Base-by-base conservation (phyloP, 345 rosid genomes). In the Erysimum cheiranthoides region DNA sequence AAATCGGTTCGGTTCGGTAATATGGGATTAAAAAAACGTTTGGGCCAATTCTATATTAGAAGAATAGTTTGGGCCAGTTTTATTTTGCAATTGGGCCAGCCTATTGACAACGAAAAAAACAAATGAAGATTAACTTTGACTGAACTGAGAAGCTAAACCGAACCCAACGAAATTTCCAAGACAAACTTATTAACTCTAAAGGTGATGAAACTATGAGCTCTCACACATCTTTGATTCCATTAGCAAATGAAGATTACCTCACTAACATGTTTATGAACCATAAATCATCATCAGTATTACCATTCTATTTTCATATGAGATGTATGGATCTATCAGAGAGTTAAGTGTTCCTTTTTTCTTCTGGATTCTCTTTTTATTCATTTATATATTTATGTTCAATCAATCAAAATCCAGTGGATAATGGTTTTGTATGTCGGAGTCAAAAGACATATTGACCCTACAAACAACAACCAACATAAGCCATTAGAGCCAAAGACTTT, bases 401-500 rank as follows among this genome's bases (percentile, higher is more conserved):
- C 71, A 70, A 70, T 70, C 42, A 70, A 54, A 27, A 25, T 53
- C 50, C 5, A 61, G 75, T 76, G 70, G 75, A 70, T 43, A 65
- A 18, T 73, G 64, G 65, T 3, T 10, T 62, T 14, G 1, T 66
- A 36, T 12, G 10, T 25, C 10, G 43, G 28, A 43, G 50, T 61
- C 35, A 76, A 62, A 17, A 54, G 49, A 76, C 75, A 69, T 57
- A 62, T 13, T 57, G 66, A 63, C 80, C 75, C 80, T 45, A 70
- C 71, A 63, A 63, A 70, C 71, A 63, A 63, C 70, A 61, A 45
- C 52, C 66, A 76, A 63, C 75, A 63, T 45, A 62, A 53, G 36
- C 71, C 66, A 76, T 54, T 76, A 76, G 80, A 76, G 71, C 80
- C 80, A 76, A 21, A 32, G 12, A 53, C 59, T 62, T 76, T 77